Conservation (phyloP, 805 yeast species). For the Metschnikowia peoriensis region DNA sequence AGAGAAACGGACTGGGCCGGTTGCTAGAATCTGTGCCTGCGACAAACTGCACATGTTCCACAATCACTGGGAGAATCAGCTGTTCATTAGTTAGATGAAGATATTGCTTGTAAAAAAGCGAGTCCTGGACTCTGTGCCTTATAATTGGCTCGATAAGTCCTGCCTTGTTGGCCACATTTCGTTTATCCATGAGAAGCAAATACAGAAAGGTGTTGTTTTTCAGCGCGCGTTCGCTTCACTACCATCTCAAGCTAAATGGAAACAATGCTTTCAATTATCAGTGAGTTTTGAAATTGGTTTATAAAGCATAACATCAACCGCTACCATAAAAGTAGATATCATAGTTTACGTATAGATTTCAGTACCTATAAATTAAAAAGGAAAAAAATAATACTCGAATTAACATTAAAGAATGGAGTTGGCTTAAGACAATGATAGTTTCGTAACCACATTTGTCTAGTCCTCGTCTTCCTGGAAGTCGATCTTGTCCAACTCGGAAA, state of each 20-base stretch:
- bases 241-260: no score
- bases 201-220: not conserved
- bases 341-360: no score
- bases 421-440: no score
- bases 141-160: conserved; percentile 41
- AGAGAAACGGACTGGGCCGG: conserved; percentile 69
- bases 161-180: conserved; percentile 27
- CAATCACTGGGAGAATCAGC: conserved; percentile 35
- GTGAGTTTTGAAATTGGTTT: no score
- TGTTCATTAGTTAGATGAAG: conserved; percentile 41
- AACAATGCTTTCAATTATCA: no score
- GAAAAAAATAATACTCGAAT: not conserved
- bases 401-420: not conserved
- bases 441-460: not conserved
- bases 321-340: no score
- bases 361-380: not conserved
- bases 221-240: not conserved
- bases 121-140: conserved; percentile 42
- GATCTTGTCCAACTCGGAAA: conserved; percentile 32
- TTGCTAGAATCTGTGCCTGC: conserved; percentile 60
- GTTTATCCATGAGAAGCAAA: conserved; percentile 14
- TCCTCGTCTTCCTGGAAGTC: conserved; percentile 37
- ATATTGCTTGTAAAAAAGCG: conserved; percentile 42
- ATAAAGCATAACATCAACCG: no score
- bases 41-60: conserved; percentile 39